These are phyloP conservation scores for Lachancea cidri DNA, from an alignment of 805 yeast genomes.

Conservation along the genomic window DNA sequence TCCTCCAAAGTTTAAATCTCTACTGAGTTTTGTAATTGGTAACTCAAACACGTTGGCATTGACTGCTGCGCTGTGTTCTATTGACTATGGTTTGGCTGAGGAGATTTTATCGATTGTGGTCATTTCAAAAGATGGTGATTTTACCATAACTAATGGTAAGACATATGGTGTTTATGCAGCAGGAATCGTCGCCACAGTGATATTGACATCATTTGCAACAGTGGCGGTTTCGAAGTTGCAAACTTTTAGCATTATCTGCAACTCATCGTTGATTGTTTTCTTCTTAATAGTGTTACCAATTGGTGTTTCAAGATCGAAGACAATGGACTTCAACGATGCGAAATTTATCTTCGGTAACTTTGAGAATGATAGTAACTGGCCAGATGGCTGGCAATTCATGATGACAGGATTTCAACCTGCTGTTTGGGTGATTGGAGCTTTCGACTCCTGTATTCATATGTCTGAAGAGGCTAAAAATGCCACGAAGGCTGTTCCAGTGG, in stretches of 20 bases:
- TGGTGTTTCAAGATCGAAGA: slow-evolving; percentile 37
- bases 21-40: slow-evolving; percentile 52
- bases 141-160: slow-evolving; percentile 44
- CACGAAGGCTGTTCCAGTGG: slow-evolving; percentile 55
- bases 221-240: slow-evolving; percentile 49
- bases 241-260: slow-evolving; percentile 46
- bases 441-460: slow-evolving; percentile 67
- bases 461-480: slow-evolving; percentile 66
- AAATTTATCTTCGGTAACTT: slow-evolving; percentile 49
- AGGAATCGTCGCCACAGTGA: slow-evolving; percentile 43
- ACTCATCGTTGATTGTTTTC: slow-evolving; percentile 44
- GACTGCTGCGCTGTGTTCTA: slow-evolving; percentile 53
- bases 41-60: slow-evolving; percentile 56
- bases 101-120: slow-evolving; percentile 51
- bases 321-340: slow-evolving; percentile 40
- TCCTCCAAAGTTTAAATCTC: slow-evolving; percentile 41
- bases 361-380: slow-evolving; percentile 48
- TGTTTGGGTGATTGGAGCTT: slow-evolving; percentile 71
- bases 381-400: slow-evolving; percentile 50
- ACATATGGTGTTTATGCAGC: slow-evolving; percentile 59
- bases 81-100: slow-evolving; percentile 53
- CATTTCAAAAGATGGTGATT: slow-evolving; percentile 40
- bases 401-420: slow-evolving; percentile 54
- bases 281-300: slow-evolving; percentile 56
- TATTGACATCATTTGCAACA: slow-evolving; percentile 49